Conservation (phyloP, 768 basidiomycete species). For the Leccinum rimulosum region DNA sequence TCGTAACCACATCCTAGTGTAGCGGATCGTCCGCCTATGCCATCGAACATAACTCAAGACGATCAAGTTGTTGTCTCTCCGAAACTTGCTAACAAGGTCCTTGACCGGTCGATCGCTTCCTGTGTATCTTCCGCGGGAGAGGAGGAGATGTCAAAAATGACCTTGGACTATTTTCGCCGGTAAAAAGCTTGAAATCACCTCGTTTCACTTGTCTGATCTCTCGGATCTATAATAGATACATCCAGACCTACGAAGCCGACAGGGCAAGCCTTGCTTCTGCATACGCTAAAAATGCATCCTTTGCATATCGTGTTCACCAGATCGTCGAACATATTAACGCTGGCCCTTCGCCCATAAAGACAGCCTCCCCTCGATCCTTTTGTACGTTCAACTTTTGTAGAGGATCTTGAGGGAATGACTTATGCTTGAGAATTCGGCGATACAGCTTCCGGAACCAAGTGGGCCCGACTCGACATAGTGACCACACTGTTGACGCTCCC, state of each 20-base stretch:
- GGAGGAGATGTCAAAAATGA: constrained; percentile 29
- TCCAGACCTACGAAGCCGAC: constrained; percentile 32
- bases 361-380: constrained; percentile 4
- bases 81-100: background rate
- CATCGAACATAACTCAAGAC: background rate
- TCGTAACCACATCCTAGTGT: background rate
- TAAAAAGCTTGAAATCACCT: constrained; percentile 13
- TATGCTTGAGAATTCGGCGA: background rate
- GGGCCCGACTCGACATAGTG: constrained; percentile 27
- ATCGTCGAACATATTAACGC: background rate
- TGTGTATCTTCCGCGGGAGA: constrained; percentile 13
- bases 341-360: background rate
- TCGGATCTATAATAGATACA: constrained; percentile 20
- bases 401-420: background rate
- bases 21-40: background rate
- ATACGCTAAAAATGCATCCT: constrained; percentile 30
- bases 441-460: constrained; percentile 20
- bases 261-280: constrained; percentile 33
- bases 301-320: constrained; percentile 28
- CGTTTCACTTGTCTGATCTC: constrained; percentile 2
- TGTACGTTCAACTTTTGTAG: constrained; percentile 16
- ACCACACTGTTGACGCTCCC: constrained; percentile 27
- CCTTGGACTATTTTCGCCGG: constrained; percentile 29
- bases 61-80: background rate
- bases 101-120: background rate